These are phyloP conservation scores for Bassia scoparia DNA, from an alignment of 148 eudicot genomes.

Conservation along the genomic window DNA sequence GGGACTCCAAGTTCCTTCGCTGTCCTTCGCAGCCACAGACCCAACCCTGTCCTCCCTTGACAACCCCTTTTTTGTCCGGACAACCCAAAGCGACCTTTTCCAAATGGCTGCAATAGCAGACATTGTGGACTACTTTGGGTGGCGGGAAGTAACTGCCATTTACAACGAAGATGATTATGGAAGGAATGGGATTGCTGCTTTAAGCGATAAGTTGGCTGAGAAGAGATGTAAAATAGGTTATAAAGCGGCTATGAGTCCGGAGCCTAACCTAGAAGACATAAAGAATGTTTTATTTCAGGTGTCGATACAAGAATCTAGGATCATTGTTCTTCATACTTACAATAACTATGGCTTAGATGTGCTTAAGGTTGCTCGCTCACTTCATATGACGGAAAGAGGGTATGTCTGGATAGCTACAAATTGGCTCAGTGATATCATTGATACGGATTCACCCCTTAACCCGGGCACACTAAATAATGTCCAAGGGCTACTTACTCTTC, in stretches of 20 bases:
- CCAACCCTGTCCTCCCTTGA: constrained; percentile 55
- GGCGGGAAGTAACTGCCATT: constrained; percentile 60
- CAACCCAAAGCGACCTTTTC: constrained; percentile 46
- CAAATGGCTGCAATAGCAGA: constrained; percentile 72
- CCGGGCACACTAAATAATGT: constrained; percentile 23
- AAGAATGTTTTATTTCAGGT: constrained; percentile 38
- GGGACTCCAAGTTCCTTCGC: constrained; percentile 60
- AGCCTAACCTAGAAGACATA: constrained; percentile 36
- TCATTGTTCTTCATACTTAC: constrained; percentile 55
- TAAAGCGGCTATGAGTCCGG: constrained; percentile 43
- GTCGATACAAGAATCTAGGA: constrained; percentile 43
- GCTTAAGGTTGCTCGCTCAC: constrained; percentile 44
- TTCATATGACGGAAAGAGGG: constrained; percentile 52
- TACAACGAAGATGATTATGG: constrained; percentile 62
- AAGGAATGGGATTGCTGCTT: constrained; percentile 52
- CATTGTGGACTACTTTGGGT: constrained; percentile 47
- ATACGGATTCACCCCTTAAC: constrained; percentile 40
- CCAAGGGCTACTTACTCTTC: constrained; percentile 57
- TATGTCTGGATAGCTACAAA: constrained; percentile 73
- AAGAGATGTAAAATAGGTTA: constrained; percentile 43
- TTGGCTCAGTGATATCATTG: constrained; percentile 62
- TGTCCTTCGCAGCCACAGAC: constrained; percentile 60
- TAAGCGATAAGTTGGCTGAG: constrained; percentile 43
- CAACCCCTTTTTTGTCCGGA: constrained; percentile 47
- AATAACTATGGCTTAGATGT: constrained; percentile 35